A percentile compares a stretch with the other conserved stretches of the same genome.
Conservation (phyloP, 2,329 filamentous ascomycete genomes). For the Epicoccum sorghinum region DNA sequence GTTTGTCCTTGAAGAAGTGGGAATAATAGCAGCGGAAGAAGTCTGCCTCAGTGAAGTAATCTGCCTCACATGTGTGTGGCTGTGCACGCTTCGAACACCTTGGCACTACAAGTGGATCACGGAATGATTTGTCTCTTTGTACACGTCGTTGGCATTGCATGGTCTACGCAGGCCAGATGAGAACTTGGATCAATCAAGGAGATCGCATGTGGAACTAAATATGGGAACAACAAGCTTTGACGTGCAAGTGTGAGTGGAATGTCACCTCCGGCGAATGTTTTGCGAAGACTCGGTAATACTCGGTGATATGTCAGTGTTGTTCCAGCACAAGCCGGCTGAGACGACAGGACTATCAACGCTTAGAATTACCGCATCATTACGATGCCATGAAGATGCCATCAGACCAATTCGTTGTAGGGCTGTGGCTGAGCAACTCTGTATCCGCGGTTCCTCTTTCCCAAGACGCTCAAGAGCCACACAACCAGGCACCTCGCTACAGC, state of each 20-base stretch:
- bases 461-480: constrained; percentile 4
- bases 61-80: constrained; percentile 33
- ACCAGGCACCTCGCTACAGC: constrained; percentile 16
- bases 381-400: neutral
- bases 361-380: constrained; percentile 1
- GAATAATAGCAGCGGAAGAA: constrained; percentile 9
- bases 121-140: neutral
- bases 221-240: no score
- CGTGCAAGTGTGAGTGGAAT: neutral
- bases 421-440: constrained; percentile 16
- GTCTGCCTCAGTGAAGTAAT: constrained; percentile 29
- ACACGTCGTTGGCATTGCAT: constrained; percentile 6
- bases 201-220: neutral
- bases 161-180: constrained; percentile 17
- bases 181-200: constrained; percentile 2
- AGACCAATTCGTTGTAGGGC: constrained; percentile 4
- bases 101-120: neutral
- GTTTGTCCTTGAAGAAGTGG: constrained; percentile 8
- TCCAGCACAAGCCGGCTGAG: no score
- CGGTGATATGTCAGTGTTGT: no score
- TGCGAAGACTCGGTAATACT: neutral
- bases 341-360: no score
- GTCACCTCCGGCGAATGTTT: neutral
- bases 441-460: constrained; percentile 8
- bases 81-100: constrained; percentile 22